phyloP scores from a whole-genome alignment of 805 yeast species.

The Nakazawaea molendinolei region DNA sequence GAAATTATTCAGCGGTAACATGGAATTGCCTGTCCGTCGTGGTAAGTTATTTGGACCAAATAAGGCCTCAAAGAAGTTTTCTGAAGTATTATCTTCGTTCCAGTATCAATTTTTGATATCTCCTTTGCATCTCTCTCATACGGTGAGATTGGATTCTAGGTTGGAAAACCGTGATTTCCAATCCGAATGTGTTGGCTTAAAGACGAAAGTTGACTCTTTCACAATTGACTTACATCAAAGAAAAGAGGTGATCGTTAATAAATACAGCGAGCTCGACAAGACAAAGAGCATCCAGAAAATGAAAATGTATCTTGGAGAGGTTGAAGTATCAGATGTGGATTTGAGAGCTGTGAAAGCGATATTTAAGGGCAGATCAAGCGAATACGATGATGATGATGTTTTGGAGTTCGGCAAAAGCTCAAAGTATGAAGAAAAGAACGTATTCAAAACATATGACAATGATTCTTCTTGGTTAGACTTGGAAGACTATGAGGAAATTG shows the following conservation, averaged over 20 bases:
- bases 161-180: constrained; percentile 32
- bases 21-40: constrained; percentile 70
- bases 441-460: constrained; percentile 28
- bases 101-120: constrained; percentile 70
- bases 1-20: constrained; percentile 71
- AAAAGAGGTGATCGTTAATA: constrained; percentile 38
- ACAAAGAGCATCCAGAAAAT: constrained; percentile 37
- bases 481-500: constrained; percentile 56
- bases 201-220: constrained; percentile 50
- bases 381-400: constrained; percentile 2
- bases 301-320: constrained; percentile 62
- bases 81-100: constrained; percentile 67
- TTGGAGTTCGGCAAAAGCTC: constrained; percentile 12
- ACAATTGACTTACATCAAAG: constrained; percentile 63
- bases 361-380: constrained; percentile 26
- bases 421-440: constrained; percentile 3
- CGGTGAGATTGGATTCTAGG: constrained; percentile 44
- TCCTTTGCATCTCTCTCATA: constrained; percentile 71
- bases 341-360: constrained; percentile 47
- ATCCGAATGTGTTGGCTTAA: constrained; percentile 62
- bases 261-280: constrained; percentile 38
- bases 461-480: constrained; percentile 58
- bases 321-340: constrained; percentile 49
- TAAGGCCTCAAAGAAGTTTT: constrained; percentile 57
- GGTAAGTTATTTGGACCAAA: constrained; percentile 64